phyloP scores from a whole-genome alignment of 1,284 basidiomycete genomes.

The Pseudozyma tsukubaensis region DNA sequence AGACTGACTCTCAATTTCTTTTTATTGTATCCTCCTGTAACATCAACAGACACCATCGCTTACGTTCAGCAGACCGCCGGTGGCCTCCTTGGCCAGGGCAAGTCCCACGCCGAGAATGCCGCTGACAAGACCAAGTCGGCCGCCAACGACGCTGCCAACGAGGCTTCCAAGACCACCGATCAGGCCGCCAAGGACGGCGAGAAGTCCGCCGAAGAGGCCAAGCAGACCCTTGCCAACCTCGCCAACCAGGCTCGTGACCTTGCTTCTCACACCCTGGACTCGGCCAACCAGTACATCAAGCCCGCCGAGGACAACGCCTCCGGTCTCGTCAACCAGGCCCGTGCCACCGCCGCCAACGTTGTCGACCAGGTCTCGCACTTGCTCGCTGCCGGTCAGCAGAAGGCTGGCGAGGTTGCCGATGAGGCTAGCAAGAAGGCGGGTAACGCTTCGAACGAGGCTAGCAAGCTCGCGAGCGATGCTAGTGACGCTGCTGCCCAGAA shows the following conservation, averaged over 20 bases:
- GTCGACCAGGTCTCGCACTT: slow-evolving; percentile 45
- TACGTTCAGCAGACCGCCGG: slow-evolving; percentile 56
- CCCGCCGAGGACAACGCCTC: slow-evolving; percentile 38
- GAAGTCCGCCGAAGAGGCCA: slow-evolving; percentile 48
- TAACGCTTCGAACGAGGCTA: slow-evolving; percentile 17
- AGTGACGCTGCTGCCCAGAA: slow-evolving; percentile 28
- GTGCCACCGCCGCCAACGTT: slow-evolving; percentile 40
- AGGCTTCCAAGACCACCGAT: slow-evolving; percentile 40
- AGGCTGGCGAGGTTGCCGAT: slow-evolving; percentile 47
- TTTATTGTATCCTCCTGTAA: neutral
- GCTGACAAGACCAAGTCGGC: slow-evolving; percentile 49
- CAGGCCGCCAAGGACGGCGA: slow-evolving; percentile 48
- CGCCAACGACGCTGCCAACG: slow-evolving; percentile 46
- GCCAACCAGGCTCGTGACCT: slow-evolving; percentile 56
- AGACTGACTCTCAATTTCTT: too few species aligned
- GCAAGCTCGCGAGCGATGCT: slow-evolving; percentile 24
- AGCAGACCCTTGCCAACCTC: slow-evolving; percentile 47
- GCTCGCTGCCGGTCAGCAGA: slow-evolving; percentile 42
- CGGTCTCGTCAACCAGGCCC: slow-evolving; percentile 47
- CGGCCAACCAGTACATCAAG: slow-evolving; percentile 60
- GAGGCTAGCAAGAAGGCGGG: slow-evolving; percentile 42
- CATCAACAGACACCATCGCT: slow-evolving; percentile 36
- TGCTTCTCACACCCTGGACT: slow-evolving; percentile 51
- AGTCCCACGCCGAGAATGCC: slow-evolving; percentile 37
- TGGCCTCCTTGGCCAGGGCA: slow-evolving; percentile 43